Base-by-base conservation (phyloP, 2,329 filamentous ascomycete species). In the Fusarium zealandicum region DNA sequence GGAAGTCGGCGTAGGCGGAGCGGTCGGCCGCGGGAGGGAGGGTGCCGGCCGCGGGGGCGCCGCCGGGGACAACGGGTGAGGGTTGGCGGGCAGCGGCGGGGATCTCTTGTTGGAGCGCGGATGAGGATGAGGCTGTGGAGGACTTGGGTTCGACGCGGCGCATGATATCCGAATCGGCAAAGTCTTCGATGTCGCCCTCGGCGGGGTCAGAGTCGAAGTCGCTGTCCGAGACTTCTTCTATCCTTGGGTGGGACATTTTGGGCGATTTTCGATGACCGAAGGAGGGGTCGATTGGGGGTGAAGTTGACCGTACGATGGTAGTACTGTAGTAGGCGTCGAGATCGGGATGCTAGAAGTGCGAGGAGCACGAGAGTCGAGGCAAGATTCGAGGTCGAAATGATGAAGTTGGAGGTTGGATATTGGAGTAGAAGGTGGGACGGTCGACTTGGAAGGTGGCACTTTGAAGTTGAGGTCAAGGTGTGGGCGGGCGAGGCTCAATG, bases 141-240 rank as follows among this genome's bases (percentile, higher is more conserved):
- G 72, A 61, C 40, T 71, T 71, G 32, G 73, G 68, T 48, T 69
- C 64, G 52, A 76, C 69, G 55, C 74, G 75, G 52, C 80, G 80
- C 57, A 86, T 72, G 69, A 85, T 86, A 73, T 86, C 82, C 38
- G 75, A 68, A 54, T 85, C 82, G 71, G 72, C 72, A 63, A 86
- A 85, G 74, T 86, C 83, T 70, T 84, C 82, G 68, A 93, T 90
- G 76, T 95, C 90, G 74, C 88, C 89, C 76, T 96, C 92, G 61
- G 92, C 90, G 46, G 93, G 92, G 77, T 98, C 93, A 12, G 90
- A 91, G 64, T 85, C 87, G 64, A 82, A 81, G 75, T 91, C 89
- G 73, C 83, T 87, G 80, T 96, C 92, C 55, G 88, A 91, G 59
- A 97, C 88, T 76, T 98, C 95, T 82, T 99, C 95, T 74, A 98